Conservation (phyloP, 1,284 basidiomycete species). For the Apiotrichum porosum region DNA sequence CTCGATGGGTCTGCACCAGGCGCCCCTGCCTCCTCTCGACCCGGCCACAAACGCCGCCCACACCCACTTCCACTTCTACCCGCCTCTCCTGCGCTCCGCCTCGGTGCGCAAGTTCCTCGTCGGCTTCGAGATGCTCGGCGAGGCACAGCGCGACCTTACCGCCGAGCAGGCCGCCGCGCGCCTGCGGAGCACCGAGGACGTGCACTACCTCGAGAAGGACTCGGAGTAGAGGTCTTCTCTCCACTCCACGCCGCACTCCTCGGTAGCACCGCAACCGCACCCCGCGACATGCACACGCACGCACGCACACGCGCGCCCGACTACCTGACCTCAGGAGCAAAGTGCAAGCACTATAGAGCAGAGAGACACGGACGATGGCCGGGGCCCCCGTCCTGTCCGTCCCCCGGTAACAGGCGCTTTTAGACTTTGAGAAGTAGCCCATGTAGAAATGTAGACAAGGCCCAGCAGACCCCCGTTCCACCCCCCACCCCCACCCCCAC, state of each 20-base stretch:
- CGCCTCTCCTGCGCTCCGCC: slow-evolving; percentile 77
- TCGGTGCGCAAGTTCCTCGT: slow-evolving; percentile 86
- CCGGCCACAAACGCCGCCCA: slow-evolving; percentile 57
- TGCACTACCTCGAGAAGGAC: slow-evolving; percentile 53
- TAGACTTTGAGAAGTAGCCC: too few relatives aligned
- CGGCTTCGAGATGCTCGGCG: slow-evolving; percentile 90
- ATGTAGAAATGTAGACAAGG: too few relatives aligned
- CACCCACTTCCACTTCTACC: slow-evolving; percentile 83
- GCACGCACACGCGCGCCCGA: too few relatives aligned
- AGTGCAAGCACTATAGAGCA: too few relatives aligned
- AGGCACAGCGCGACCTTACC: slow-evolving; percentile 85
- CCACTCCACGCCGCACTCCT: neutral
- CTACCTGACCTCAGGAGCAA: too few relatives aligned
- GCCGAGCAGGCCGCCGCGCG: slow-evolving; percentile 78
- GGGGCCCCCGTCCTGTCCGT: too few relatives aligned
- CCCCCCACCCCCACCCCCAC: too few relatives aligned
- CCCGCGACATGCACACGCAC: too few relatives aligned
- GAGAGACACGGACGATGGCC: too few relatives aligned
- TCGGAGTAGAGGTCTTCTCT: neutral
- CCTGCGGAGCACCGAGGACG: slow-evolving; percentile 55
- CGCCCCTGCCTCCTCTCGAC: slow-evolving; percentile 55
- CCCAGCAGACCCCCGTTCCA: too few relatives aligned
- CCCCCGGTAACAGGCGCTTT: too few relatives aligned
- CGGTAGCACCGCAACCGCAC: too few relatives aligned
- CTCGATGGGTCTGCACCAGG: slow-evolving; percentile 92